A percentile compares a stretch with the other conserved stretches of the same genome.
These are phyloP conservation scores for Ophiocordyceps camponoti-saundersi DNA, from an alignment of 2,329 filamentous ascomycete species.

Conservation along the genomic window DNA sequence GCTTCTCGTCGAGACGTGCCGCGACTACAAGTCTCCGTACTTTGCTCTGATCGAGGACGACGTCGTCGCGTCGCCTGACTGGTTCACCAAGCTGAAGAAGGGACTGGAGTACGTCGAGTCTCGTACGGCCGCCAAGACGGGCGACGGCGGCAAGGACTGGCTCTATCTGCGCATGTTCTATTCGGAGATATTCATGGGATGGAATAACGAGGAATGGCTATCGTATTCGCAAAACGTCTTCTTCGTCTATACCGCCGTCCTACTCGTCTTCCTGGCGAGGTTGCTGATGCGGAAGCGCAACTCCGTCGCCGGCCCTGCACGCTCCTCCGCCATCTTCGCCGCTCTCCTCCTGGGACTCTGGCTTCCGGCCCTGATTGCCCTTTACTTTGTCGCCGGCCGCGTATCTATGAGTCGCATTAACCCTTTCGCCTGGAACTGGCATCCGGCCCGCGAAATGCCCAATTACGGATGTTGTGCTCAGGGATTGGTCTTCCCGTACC, in stretches of 20 bases:
- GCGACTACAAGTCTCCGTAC: slow-evolving; percentile 11
- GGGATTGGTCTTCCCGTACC: slow-evolving; percentile 16
- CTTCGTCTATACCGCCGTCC: slow-evolving; percentile 9
- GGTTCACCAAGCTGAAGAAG: slow-evolving; percentile 12
- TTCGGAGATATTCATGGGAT: slow-evolving; percentile 19
- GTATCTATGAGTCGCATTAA: slow-evolving; percentile 10
- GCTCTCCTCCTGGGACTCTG: slow-evolving; percentile 13
- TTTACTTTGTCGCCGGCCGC: slow-evolving; percentile 14
- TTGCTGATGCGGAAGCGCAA: slow-evolving; percentile 1
- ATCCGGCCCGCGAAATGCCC: slow-evolving; percentile 16
- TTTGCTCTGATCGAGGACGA: slow-evolving; percentile 21
- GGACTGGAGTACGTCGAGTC: slow-evolving; percentile 13
- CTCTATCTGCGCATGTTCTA: slow-evolving; percentile 21
- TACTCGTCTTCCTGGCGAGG: slow-evolving; percentile 5
- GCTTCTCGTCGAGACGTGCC: slow-evolving; percentile 14
- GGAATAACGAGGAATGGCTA: slow-evolving; percentile 18
- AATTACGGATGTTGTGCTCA: slow-evolving; percentile 21
- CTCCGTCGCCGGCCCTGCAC: neutral
- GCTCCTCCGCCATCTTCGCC: slow-evolving; percentile 3
- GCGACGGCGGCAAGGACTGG: slow-evolving; percentile 10
- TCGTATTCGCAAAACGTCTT: slow-evolving; percentile 11
- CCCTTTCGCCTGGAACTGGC: slow-evolving; percentile 3
- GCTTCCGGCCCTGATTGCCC: slow-evolving; percentile 13
- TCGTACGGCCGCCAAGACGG: slow-evolving; percentile 2
- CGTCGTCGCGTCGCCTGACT: slow-evolving; percentile 16